Base-by-base conservation (phyloP, 768 basidiomycete genomes). In the Mycena olivaceomarginata region DNA sequence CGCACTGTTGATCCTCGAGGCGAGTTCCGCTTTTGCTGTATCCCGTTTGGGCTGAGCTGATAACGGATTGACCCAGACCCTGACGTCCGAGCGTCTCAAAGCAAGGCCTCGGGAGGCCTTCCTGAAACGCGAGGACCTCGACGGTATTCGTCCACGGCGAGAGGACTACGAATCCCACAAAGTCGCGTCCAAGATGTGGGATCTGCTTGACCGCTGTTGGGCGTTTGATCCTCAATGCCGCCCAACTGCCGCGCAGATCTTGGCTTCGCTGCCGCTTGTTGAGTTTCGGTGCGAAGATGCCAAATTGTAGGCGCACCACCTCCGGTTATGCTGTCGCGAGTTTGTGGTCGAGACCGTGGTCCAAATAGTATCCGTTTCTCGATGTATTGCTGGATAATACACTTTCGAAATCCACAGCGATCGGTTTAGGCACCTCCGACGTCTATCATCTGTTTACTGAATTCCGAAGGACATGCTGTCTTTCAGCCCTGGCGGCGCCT, bases 191-290 rank as follows among this genome's bases (percentile, higher is more conserved):
- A 43, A 66, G 43, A 66, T 66, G 64, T 66, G 64, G 64, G 43
- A 66, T 31, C 41, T 66, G 41, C 45, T 66, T n/a, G 45, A 66
- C 39, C 43, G 22, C 5, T 66, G 64, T 37, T 66, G 64, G 64
- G 43, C 31, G 16, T 66, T 66, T 31, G 40, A 66, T 46, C 41
- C 64, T 15, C 22, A 31, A 12, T 41, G 6, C 25, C n/a, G 66
- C 31, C 66, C 46, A 53, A 53, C 43, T 37, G 51, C 48, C 13
- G 46, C 22, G 48, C 40, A 67, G 39, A 67, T 67, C 39, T n/a
- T 67, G 66, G 51, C 11, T n/a, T 67, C 66, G 46, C 66, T 20
- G 22, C 40, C 48, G 22, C 10, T 67, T 67, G 31, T 37, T 67
- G 46, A 18, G 12, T 53, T 53, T 53, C n/a, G 12, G 18, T 59